phyloP scores from a whole-genome alignment of 164 flowering plant genomes.

The Chloranthus sessilifolius region DNA sequence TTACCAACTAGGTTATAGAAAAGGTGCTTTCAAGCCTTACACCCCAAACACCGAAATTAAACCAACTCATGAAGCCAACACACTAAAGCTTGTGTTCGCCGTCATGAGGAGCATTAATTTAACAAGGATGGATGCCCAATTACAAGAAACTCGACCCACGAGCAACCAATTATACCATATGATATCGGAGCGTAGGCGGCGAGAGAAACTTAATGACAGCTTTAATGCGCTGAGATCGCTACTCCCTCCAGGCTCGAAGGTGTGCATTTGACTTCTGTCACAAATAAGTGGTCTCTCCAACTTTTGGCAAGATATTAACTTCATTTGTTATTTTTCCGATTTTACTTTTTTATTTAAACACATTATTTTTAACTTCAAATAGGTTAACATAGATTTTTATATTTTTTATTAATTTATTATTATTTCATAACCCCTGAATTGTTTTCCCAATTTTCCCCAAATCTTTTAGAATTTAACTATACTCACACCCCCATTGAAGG shows the following conservation, averaged over 20 bases:
- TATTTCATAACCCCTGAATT: too few relatives aligned
- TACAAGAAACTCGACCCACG: conserved; percentile 31
- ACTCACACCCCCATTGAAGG: too few relatives aligned
- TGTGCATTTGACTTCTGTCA: conserved; percentile 13
- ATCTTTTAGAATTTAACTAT: too few relatives aligned
- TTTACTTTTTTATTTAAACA: too few relatives aligned
- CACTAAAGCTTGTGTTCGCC: conserved; percentile 37
- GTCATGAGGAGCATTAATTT: conserved; percentile 31
- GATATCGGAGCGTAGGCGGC: conserved; percentile 74
- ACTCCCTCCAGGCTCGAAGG: conserved; percentile 90
- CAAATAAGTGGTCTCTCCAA: too few relatives aligned
- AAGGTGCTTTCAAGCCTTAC: conserved; percentile 53
- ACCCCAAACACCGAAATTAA: conserved; percentile 6
- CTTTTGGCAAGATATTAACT: too few relatives aligned
- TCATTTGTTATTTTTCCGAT: too few relatives aligned
- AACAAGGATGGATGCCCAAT: conserved; percentile 23
- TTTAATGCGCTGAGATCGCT: conserved; percentile 60
- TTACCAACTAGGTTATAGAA: not conserved
- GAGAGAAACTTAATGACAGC: conserved; percentile 81
- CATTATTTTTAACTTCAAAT: too few relatives aligned
- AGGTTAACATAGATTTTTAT: too few relatives aligned
- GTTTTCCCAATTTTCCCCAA: too few relatives aligned
- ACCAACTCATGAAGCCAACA: conserved; percentile 21
- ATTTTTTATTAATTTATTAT: too few relatives aligned
- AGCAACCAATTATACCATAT: conserved; percentile 62